These are phyloP conservation scores for Podaxis sp. DNA, from an alignment of 768 basidiomycete species.

Conservation along the genomic window DNA sequence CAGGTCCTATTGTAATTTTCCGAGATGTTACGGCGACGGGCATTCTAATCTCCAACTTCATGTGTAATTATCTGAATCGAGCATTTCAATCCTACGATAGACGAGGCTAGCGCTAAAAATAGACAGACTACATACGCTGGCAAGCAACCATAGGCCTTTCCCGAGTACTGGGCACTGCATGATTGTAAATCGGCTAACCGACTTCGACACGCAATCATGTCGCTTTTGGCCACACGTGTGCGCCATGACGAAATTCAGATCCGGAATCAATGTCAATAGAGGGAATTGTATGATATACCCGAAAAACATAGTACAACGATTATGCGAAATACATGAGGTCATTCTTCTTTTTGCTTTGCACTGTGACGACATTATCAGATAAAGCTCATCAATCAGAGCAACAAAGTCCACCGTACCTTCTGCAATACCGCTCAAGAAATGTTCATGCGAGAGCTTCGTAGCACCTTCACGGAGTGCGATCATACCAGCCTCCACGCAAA, in stretches of 20 bases:
- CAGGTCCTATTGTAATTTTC: no score
- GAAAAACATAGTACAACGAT: conserved; percentile 16
- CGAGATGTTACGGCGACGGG: no score
- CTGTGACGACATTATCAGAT: conserved; percentile 40
- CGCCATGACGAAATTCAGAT: neutral
- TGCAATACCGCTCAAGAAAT: conserved; percentile 90
- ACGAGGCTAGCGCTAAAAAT: neutral
- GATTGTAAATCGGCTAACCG: neutral
- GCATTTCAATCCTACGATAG: neutral
- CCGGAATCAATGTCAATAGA: neutral
- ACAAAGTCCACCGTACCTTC: conserved; percentile 53
- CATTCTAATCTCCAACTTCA: no score
- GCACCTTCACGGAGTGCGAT: conserved; percentile 94
- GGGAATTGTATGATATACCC: neutral
- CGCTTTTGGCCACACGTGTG: neutral
- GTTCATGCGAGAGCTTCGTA: conserved; percentile 85
- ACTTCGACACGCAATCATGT: neutral
- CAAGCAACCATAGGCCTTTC: neutral
- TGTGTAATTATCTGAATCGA: no score
- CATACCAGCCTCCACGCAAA: conserved; percentile 99
- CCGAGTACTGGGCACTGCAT: neutral
- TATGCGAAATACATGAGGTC: conserved; percentile 93
- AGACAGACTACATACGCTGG: neutral
- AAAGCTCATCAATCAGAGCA: conserved; percentile 5
- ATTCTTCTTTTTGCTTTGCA: conserved; percentile 99